A percentile compares a stretch with the other conserved stretches of the same genome.
These are phyloP conservation scores for Cordyceps pruinosa DNA, from an alignment of 2,329 filamentous ascomycete genomes.

Conservation along the genomic window DNA sequence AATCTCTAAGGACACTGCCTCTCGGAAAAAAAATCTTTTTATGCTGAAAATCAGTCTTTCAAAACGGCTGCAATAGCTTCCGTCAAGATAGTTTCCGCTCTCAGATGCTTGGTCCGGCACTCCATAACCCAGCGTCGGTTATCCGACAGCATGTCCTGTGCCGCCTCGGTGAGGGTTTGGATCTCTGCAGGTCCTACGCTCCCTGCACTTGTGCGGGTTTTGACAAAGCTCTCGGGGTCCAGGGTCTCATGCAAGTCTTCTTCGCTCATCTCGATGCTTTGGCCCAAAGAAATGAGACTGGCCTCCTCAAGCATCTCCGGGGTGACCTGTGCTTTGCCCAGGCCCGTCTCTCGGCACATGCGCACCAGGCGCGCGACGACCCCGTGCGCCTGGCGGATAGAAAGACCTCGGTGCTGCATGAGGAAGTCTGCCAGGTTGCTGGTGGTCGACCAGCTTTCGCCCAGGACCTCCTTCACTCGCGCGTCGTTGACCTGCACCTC, in stretches of 20 bases:
- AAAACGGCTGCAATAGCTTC: not conserved
- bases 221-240: slow-evolving; percentile 11
- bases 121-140: slow-evolving; percentile 2
- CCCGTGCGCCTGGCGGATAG: slow-evolving; percentile 13
- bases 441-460: slow-evolving; percentile 12
- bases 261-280: not conserved
- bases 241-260: slow-evolving; percentile 6
- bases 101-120: slow-evolving; percentile 1
- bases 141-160: slow-evolving; percentile 5
- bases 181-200: slow-evolving; percentile 9
- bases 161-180: not conserved
- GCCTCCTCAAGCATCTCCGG: slow-evolving; percentile 5
- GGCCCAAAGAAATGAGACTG: not conserved
- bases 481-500: slow-evolving; percentile 10
- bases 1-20: no score
- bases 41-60: not conserved
- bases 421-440: slow-evolving; percentile 13
- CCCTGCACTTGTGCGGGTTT: slow-evolving; percentile 6
- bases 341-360: slow-evolving; percentile 2
- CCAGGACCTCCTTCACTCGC: slow-evolving; percentile 1
- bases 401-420: slow-evolving; percentile 10
- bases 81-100: not conserved
- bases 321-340: not conserved
- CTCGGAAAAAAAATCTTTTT: no score
- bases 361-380: slow-evolving; percentile 12